Evolutionary conservation across 805 yeast species (phyloP).

Genomic region (Clavispora fructus): DNA sequence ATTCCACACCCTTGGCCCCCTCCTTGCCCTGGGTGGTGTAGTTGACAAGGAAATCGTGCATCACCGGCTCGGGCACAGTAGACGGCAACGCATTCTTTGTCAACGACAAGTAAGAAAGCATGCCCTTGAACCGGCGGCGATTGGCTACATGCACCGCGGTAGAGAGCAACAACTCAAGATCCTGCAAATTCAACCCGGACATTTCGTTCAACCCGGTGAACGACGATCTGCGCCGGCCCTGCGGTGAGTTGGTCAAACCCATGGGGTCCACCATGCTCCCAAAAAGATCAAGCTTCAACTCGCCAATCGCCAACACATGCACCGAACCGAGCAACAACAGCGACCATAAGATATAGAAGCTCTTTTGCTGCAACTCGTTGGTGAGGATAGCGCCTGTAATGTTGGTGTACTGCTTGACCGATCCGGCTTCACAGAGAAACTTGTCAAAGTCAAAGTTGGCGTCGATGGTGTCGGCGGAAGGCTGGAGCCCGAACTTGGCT

Average conservation of each 20-base stretch:
- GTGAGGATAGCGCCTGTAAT: constrained; percentile 36
- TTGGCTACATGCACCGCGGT: constrained; percentile 26
- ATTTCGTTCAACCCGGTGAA: constrained; percentile 33
- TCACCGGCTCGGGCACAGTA: constrained; percentile 28
- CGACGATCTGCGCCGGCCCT: constrained; percentile 30
- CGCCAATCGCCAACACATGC: constrained; percentile 32
- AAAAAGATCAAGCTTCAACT: constrained; percentile 23
- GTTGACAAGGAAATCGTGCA: constrained; percentile 32
- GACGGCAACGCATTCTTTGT: constrained; percentile 30
- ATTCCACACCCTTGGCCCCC: constrained; percentile 14
- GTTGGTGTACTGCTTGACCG: constrained; percentile 12
- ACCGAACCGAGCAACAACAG: constrained; percentile 13
- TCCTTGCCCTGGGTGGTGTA: constrained; percentile 15
- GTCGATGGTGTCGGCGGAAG: constrained; percentile 6
- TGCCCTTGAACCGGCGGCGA: constrained; percentile 7
- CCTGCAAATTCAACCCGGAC: constrained; percentile 39
- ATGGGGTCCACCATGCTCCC: constrained; percentile 14
- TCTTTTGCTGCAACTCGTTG: constrained; percentile 33
- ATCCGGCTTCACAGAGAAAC: constrained; percentile 4
- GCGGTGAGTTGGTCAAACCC: constrained; percentile 9
- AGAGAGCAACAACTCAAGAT: constrained; percentile 29
- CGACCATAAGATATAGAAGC: constrained; percentile 32
- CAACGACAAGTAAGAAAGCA: constrained; percentile 21
- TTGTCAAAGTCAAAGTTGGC: constrained; percentile 5
- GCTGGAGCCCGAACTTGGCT: constrained; percentile 32